These are phyloP conservation scores for Aegilops longissima DNA, from an alignment of 176 grass and related monocot species.

Conservation along the genomic window DNA sequence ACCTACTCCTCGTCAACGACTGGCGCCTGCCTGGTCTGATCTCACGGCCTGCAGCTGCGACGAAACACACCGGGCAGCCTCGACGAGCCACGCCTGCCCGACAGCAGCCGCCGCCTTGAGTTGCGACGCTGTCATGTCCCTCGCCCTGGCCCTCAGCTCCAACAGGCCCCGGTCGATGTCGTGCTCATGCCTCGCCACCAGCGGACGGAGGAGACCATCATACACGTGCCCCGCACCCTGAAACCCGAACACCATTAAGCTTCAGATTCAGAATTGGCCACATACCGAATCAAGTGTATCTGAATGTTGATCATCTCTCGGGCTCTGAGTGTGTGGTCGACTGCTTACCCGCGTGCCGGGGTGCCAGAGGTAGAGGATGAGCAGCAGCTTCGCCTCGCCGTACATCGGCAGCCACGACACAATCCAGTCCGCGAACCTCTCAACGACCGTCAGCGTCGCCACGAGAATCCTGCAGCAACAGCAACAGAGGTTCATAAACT, in stretches of 20 bases:
- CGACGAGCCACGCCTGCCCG: slow-evolving; percentile 35
- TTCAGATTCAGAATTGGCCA: neutral
- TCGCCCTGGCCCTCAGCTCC: slow-evolving; percentile 47
- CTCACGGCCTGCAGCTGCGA: slow-evolving; percentile 15
- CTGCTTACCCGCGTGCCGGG: slow-evolving; percentile 48
- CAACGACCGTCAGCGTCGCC: slow-evolving; percentile 51
- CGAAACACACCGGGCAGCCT: slow-evolving; percentile 30
- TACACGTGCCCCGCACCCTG: slow-evolving; percentile 64
- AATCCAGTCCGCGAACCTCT: slow-evolving; percentile 46
- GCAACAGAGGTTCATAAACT: neutral
- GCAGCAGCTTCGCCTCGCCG: slow-evolving; percentile 57
- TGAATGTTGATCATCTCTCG: neutral
- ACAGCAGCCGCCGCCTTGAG: slow-evolving; percentile 28
- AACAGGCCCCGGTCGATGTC: slow-evolving; percentile 59
- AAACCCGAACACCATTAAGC: neutral
- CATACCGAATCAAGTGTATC: neutral
- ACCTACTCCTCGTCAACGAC: neutral
- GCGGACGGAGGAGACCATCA: slow-evolving; percentile 49
- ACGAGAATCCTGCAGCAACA: slow-evolving; percentile 52
- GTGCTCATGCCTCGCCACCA: slow-evolving; percentile 53
- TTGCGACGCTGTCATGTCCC: slow-evolving; percentile 36
- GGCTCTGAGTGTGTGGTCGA: neutral
- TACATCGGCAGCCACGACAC: slow-evolving; percentile 85
- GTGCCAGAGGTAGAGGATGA: slow-evolving; percentile 76
- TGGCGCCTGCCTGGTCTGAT: slow-evolving; percentile 28